Conservation (phyloP, 371 early-diverging fungal genomes). For the Dinochytrium kinnereticum region DNA sequence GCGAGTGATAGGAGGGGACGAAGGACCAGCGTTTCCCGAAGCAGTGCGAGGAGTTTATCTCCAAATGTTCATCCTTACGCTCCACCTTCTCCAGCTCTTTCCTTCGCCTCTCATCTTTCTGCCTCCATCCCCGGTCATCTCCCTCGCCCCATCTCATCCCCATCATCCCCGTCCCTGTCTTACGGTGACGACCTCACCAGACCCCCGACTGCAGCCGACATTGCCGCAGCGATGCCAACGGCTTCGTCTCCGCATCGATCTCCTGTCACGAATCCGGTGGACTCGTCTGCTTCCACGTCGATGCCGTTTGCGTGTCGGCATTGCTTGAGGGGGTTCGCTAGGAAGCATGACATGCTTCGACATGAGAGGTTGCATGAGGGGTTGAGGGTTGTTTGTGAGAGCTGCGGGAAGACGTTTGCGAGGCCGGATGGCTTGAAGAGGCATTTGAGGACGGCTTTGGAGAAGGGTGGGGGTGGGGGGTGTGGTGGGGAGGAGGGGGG, state of each 20-base stretch:
- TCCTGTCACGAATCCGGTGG: too few relatives aligned
- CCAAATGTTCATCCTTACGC: background rate
- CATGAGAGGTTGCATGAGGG: slow-evolving; percentile 4
- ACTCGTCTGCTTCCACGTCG: background rate
- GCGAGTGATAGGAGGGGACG: background rate
- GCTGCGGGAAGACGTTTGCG: background rate
- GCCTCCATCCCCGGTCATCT: too few relatives aligned
- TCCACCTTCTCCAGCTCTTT: background rate
- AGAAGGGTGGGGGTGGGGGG: background rate
- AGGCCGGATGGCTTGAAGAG: slow-evolving; percentile 1
- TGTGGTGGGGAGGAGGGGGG: background rate
- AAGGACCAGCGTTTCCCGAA: background rate
- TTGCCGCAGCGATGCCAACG: background rate
- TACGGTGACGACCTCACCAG: background rate
- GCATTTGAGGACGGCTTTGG: background rate
- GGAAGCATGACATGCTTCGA: background rate
- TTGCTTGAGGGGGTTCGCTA: background rate
- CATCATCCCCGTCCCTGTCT: too few relatives aligned
- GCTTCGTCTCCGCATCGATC: background rate
- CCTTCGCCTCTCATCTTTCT: background rate
- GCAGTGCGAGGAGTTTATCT: background rate
- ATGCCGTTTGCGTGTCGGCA: background rate
- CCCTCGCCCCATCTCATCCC: too few relatives aligned
- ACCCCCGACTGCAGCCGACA: background rate
- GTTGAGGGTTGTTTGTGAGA: background rate